Evolutionary conservation across 257 asterid genomes (phyloP).

Genomic region (Nicotiana noctiflora): DNA sequence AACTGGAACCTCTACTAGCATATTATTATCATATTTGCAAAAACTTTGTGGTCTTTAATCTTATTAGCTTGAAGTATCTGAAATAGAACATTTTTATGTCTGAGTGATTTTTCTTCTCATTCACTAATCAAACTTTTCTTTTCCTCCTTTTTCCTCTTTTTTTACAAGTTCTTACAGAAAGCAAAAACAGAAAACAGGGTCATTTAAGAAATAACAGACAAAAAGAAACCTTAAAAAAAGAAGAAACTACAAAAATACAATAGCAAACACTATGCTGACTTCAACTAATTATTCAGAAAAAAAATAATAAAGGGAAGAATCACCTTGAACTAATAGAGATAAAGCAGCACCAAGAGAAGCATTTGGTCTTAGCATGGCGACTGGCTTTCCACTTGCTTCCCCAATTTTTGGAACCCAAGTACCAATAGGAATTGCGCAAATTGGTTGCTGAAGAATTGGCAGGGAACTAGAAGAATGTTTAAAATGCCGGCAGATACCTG

Average conservation of each 20-base stretch:
- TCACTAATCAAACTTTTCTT: not conserved
- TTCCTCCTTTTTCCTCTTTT: not conserved
- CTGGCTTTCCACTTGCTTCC: conserved; percentile 51
- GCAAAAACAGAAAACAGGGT: not conserved
- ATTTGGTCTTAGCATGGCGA: conserved; percentile 58
- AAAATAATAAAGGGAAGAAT: conserved; percentile 5
- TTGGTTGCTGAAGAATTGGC: conserved; percentile 72
- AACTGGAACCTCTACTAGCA: not conserved
- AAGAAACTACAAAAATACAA: not conserved
- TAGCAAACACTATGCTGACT: not conserved
- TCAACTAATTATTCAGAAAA: not conserved
- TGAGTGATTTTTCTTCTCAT: not conserved
- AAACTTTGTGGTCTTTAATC: not conserved
- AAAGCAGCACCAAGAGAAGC: conserved; percentile 65
- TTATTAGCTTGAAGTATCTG: not conserved
- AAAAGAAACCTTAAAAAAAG: not conserved
- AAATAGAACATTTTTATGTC: not conserved
- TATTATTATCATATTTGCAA: not conserved
- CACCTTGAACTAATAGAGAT: conserved; percentile 58
- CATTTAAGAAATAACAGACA: not conserved
- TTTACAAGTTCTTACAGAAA: not conserved
- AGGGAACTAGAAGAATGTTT: conserved; percentile 66
- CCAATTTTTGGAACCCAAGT: conserved; percentile 78
- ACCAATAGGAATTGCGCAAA: conserved; percentile 60
- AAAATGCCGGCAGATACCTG: conserved; percentile 73